Conservation (phyloP, 2,329 filamentous ascomycete species). For the Aspergillus caelatus region DNA sequence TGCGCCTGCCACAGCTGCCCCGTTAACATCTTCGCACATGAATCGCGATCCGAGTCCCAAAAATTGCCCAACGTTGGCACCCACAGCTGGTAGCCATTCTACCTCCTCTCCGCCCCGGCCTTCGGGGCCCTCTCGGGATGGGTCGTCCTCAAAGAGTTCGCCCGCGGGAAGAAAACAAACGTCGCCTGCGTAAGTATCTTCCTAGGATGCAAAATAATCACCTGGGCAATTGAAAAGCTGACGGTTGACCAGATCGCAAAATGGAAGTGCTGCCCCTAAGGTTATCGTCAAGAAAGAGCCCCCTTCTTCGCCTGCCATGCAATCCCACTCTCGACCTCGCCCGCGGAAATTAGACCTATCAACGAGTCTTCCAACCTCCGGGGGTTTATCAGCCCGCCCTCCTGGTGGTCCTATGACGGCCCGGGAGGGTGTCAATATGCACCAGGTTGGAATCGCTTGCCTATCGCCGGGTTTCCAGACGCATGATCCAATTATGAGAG, state of each 20-base stretch:
- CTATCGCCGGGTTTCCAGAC: slow-evolving; percentile 95
- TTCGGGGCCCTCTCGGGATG: slow-evolving; percentile 38
- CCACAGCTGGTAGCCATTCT: slow-evolving; percentile 36
- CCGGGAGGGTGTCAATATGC: slow-evolving; percentile 78
- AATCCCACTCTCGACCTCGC: slow-evolving; percentile 58
- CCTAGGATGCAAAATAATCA: background rate
- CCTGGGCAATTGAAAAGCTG: background rate
- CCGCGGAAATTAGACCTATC: slow-evolving; percentile 51
- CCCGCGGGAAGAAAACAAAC: slow-evolving; percentile 42
- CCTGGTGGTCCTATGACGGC: slow-evolving; percentile 70
- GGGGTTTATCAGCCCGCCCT: slow-evolving; percentile 65
- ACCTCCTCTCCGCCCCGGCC: slow-evolving; percentile 38
- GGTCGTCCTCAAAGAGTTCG: slow-evolving; percentile 33
- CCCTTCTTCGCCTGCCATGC: slow-evolving; percentile 74
- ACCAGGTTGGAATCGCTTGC: slow-evolving; percentile 91
- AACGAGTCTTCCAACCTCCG: slow-evolving; percentile 47
- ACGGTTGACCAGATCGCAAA: slow-evolving; percentile 29
- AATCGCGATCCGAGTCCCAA: slow-evolving; percentile 49
- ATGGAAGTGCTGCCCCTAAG: slow-evolving; percentile 65
- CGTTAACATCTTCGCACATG: slow-evolving; percentile 48
- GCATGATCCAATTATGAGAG: slow-evolving; percentile 93
- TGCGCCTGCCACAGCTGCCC: slow-evolving; percentile 47
- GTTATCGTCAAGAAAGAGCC: slow-evolving; percentile 98
- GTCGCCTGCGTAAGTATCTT: slow-evolving; percentile 52
- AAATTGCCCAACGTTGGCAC: slow-evolving; percentile 46